A percentile compares a stretch with the other conserved stretches of the same genome.
These are phyloP conservation scores for Lotus japonicus DNA, from an alignment of 306 rosid genomes.

Conservation along the genomic window DNA sequence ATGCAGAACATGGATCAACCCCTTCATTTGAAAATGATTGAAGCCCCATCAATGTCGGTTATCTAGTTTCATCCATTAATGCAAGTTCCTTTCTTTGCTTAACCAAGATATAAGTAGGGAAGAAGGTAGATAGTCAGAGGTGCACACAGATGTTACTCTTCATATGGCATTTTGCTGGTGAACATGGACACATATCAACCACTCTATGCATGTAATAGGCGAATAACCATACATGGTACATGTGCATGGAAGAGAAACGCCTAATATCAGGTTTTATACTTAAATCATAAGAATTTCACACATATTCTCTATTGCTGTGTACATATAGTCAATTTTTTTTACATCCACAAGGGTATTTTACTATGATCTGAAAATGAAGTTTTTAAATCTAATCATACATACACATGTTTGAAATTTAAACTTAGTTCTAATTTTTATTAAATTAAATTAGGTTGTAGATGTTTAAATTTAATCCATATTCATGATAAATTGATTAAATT, in stretches of 20 bases:
- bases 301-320: background rate
- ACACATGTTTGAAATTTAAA: no score
- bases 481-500: no score
- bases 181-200: background rate
- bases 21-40: slow-evolving; percentile 32
- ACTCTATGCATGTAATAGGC: no score
- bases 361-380: background rate
- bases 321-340: background rate
- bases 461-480: background rate
- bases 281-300: background rate
- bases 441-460: background rate
- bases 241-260: slow-evolving; percentile 9
- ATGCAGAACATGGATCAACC: slow-evolving; percentile 10
- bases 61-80: slow-evolving; percentile 25
- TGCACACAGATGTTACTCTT: background rate
- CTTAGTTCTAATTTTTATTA: no score
- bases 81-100: slow-evolving; percentile 14
- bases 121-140: background rate
- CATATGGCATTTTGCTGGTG: background rate
- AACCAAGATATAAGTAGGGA: background rate
- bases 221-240: no score
- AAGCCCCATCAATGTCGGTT: slow-evolving; percentile 33
- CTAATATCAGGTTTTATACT: slow-evolving; percentile 12
- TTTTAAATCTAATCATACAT: background rate
- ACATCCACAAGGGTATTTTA: background rate